Evolutionary conservation across 305 asterid species (phyloP).

Genomic region (Fraxinus sp.): DNA sequence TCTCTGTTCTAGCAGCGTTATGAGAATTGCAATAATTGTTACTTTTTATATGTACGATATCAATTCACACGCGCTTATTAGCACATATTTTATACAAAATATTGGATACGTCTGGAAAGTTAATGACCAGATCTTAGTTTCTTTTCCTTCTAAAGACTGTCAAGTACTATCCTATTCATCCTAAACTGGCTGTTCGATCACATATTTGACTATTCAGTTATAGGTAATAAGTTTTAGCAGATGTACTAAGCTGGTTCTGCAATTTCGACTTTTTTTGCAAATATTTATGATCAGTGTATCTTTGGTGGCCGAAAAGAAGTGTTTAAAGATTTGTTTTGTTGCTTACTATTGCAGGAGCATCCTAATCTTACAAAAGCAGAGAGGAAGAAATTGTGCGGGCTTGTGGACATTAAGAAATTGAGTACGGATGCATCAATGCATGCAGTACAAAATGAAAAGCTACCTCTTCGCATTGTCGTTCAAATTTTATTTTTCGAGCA

Average conservation of each 20-base stretch:
- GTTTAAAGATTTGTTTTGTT: background rate
- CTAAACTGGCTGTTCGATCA: background rate
- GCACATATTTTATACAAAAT: background rate
- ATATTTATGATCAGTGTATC: background rate
- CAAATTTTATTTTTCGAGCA: constrained; percentile 80
- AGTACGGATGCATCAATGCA: constrained; percentile 74
- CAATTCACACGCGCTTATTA: background rate
- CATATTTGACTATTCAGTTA: background rate
- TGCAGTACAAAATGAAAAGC: constrained; percentile 83
- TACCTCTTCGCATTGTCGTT: constrained; percentile 79
- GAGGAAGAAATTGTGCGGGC: constrained; percentile 64
- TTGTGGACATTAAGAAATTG: constrained; percentile 70
- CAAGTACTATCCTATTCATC: background rate
- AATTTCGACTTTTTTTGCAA: background rate
- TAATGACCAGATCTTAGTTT: background rate
- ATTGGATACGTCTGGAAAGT: background rate
- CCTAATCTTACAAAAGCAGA: constrained; percentile 57
- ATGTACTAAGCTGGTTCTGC: background rate
- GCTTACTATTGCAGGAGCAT: constrained; percentile 51
- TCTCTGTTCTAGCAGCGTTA: background rate
- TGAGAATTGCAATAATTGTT: background rate
- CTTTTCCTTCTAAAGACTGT: background rate
- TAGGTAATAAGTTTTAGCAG: background rate
- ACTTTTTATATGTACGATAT: background rate
- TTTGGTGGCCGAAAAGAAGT: background rate